These are phyloP conservation scores for Talaromyces sp. DNA, from an alignment of 2,329 filamentous ascomycete genomes.

Conservation along the genomic window DNA sequence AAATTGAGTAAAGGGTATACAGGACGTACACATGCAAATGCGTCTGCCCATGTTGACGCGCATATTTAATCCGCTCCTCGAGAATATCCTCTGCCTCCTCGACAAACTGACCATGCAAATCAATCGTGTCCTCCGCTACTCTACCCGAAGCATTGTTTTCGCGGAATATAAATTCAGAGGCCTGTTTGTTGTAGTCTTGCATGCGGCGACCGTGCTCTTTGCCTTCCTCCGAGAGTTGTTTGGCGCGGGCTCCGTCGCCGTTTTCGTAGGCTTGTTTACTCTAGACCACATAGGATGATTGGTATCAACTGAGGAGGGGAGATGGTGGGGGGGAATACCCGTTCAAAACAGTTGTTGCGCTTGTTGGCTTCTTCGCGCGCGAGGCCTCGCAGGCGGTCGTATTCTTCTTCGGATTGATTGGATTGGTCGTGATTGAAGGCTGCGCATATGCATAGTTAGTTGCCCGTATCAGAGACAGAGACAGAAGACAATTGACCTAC, in stretches of 20 bases:
- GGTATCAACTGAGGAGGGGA: neutral
- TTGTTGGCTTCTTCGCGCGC: slow-evolving; percentile 78
- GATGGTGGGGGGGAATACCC: slow-evolving; percentile 44
- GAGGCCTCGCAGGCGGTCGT: slow-evolving; percentile 81
- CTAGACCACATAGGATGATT: slow-evolving; percentile 34
- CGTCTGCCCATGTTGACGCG: slow-evolving; percentile 67
- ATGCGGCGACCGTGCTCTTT: slow-evolving; percentile 80
- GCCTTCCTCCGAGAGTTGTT: slow-evolving; percentile 77
- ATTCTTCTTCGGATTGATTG: slow-evolving; percentile 70
- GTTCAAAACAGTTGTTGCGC: slow-evolving; percentile 72
- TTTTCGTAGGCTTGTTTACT: slow-evolving; percentile 74
- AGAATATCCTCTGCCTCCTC: slow-evolving; percentile 92
- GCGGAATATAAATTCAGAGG: slow-evolving; percentile 89
- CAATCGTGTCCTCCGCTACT: slow-evolving; percentile 77
- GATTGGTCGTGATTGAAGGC: slow-evolving; percentile 72
- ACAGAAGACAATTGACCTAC: neutral
- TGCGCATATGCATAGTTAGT: neutral
- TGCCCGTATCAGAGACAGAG: neutral
- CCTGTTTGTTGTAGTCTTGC: slow-evolving; percentile 86
- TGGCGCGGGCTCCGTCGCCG: slow-evolving; percentile 80
- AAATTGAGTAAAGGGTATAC: neutral
- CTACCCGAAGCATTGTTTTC: slow-evolving; percentile 81
- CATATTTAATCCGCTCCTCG: slow-evolving; percentile 77
- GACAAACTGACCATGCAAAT: slow-evolving; percentile 90
- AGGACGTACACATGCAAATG: slow-evolving; percentile 73